Conservation (phyloP, 116 monocot genomes). For the Zostera marina region DNA sequence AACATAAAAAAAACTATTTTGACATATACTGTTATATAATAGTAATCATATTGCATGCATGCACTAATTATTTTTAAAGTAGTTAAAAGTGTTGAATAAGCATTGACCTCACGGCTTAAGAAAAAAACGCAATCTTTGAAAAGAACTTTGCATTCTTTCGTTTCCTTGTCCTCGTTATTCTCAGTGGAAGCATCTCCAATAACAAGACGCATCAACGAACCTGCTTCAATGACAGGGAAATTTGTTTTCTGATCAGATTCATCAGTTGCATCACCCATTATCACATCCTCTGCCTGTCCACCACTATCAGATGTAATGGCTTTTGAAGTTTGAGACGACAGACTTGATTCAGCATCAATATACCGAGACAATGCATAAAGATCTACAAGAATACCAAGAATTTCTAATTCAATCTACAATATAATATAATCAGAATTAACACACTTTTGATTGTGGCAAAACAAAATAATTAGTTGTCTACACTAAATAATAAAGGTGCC, state of each 20-base stretch:
- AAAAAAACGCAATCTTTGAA: constrained; percentile 78
- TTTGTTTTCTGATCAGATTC: constrained; percentile 5
- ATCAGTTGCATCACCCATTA: neutral
- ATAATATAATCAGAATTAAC: no score
- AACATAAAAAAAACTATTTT: neutral
- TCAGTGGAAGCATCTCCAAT: constrained; percentile 42
- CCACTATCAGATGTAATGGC: constrained; percentile 2
- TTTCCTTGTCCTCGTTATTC: constrained; percentile 66
- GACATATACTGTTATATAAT: no score
- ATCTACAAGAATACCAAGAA: constrained; percentile 21
- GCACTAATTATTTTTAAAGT: no score
- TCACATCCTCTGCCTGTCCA: neutral
- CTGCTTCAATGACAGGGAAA: constrained; percentile 70
- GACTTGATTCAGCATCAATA: constrained; percentile 33
- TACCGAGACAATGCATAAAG: constrained; percentile 74
- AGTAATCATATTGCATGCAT: no score
- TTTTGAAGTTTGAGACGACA: constrained; percentile 14
- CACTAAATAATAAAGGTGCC: no score
- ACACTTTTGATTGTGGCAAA: no score
- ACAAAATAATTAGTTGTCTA: no score
- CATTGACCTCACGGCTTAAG: constrained; percentile 73
- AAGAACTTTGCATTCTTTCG: constrained; percentile 66
- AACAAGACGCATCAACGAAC: constrained; percentile 76
- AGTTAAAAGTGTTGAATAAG: neutral
- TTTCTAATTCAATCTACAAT: neutral